Evolutionary conservation across 805 yeast species (phyloP), one percentile per base, ranked within the genome.

Genomic region (Pichia thaimueangensis): DNA sequence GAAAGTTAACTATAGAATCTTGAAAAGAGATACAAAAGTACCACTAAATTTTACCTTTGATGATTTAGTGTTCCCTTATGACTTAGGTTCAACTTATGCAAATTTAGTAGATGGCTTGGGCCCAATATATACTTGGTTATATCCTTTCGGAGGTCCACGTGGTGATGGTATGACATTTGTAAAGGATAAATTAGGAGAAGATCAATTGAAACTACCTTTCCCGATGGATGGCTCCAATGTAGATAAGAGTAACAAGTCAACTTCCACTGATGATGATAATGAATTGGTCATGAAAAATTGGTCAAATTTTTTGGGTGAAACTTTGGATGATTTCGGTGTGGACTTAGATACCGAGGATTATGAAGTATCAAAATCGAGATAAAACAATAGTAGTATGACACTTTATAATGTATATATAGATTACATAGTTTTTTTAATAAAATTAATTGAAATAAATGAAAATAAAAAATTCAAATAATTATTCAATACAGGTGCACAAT

Each of bases 231-330:
- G 86, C 6, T 80, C 53, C 1, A 56, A 56, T n/a, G 58, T 41
- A 33, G 58, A 54, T 30, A n/a, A 13, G 24, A 5, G 34, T 7
- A 41, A 16, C 6, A 19, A 19, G 4, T 27, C 21, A 1, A 33
- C 22, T 7, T 35, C 22, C 15, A 36, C 23, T 23, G 54, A 47
- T 37, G 47, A 39, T 30, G 52, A 50, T 32, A 45, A 45, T 33
- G 54, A 51, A 27, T 19, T 39, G 3, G 43, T 40, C 4, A 13
- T 51, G 13, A 48, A 48, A 24, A 44, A 43, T 29, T 89, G 95
- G 95, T 63, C 61, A 43, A 87, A 85, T 57, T 79, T 72, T 15
- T 71, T 82, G 58, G 98, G 98, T n/a, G 97, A 91, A 55, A 73
- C 73, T 11, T 64, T 91, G 35, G 73, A 73, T 30, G 96, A 87